phyloP scores from a whole-genome alignment of 768 basidiomycete species.

The Kwoniella mangroviensis region DNA sequence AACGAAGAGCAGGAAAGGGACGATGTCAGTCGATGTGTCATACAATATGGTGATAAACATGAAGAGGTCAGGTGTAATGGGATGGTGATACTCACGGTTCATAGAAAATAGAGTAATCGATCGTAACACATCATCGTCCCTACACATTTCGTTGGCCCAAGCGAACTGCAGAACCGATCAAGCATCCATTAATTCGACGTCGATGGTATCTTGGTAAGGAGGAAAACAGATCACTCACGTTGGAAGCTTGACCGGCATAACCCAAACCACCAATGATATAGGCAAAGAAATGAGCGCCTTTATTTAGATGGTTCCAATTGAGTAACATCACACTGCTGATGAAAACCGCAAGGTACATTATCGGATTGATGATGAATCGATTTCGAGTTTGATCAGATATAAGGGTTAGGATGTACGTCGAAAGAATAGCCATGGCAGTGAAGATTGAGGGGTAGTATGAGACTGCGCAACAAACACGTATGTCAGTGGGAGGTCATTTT shows the following conservation, averaged over 20 bases:
- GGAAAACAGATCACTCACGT: conserved; percentile 45
- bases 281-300: conserved; percentile 71
- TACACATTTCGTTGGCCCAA: conserved; percentile 80
- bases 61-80: no score
- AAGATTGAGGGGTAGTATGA: conserved; percentile 47
- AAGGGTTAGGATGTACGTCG: conserved; percentile 37
- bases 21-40: no score
- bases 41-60: no score
- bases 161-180: conserved; percentile 60
- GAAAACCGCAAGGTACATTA: conserved; percentile 40
- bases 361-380: conserved; percentile 46
- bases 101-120: conserved; percentile 73
- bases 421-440: conserved; percentile 43
- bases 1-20: neutral
- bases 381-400: conserved; percentile 33
- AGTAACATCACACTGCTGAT: conserved; percentile 60
- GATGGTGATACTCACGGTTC: conserved; percentile 61
- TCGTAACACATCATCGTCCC: conserved; percentile 72
- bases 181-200: neutral
- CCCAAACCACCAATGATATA: conserved; percentile 71
- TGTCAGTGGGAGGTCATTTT: no score
- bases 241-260: conserved; percentile 76
- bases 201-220: no score
- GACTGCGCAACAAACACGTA: conserved; percentile 12
- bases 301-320: conserved; percentile 66